phyloP scores from a whole-genome alignment of 768 basidiomycete species.

The Russula ochroleuca region DNA sequence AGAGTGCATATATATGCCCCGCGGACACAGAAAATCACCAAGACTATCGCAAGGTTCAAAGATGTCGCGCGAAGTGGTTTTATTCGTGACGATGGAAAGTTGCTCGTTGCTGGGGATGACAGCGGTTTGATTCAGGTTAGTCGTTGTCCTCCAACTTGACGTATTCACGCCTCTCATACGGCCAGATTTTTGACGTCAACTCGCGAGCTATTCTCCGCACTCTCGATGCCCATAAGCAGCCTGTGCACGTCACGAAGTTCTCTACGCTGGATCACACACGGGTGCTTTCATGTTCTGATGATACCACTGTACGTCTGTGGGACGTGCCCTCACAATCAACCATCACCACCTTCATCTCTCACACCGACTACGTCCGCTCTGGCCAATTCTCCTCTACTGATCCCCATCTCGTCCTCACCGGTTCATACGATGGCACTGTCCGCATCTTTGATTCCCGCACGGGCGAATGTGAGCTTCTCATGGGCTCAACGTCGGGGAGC shows the following conservation, averaged over 20 bases:
- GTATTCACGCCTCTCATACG: not conserved
- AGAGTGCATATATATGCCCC: slow-evolving; percentile 95
- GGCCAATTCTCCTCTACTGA: slow-evolving; percentile 82
- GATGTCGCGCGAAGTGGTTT: slow-evolving; percentile 87
- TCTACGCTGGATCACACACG: slow-evolving; percentile 77
- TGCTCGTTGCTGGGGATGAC: slow-evolving; percentile 94
- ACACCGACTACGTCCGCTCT: slow-evolving; percentile 94
- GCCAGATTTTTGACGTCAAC: slow-evolving; percentile 82
- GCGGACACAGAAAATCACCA: slow-evolving; percentile 91
- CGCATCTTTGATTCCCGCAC: slow-evolving; percentile 84
- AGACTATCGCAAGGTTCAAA: slow-evolving; percentile 95
- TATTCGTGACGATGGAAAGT: slow-evolving; percentile 90
- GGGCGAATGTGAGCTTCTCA: slow-evolving; percentile 77
- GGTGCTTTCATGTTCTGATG: slow-evolving; percentile 92
- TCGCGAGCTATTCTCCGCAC: slow-evolving; percentile 91
- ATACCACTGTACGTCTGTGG: slow-evolving; percentile 91
- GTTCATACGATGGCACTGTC: slow-evolving; percentile 91
- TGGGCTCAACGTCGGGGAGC: slow-evolving; percentile 44
- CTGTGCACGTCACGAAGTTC: slow-evolving; percentile 93
- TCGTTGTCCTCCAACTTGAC: not conserved
- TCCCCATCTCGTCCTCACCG: slow-evolving; percentile 82
- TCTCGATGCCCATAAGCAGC: slow-evolving; percentile 90
- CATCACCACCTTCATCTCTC: slow-evolving; percentile 73
- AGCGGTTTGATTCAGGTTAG: slow-evolving; percentile 77
- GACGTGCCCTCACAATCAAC: slow-evolving; percentile 88